Evolutionary conservation across 208 protist species (phyloP).

Genomic region (Wallacemonas collosoma): DNA sequence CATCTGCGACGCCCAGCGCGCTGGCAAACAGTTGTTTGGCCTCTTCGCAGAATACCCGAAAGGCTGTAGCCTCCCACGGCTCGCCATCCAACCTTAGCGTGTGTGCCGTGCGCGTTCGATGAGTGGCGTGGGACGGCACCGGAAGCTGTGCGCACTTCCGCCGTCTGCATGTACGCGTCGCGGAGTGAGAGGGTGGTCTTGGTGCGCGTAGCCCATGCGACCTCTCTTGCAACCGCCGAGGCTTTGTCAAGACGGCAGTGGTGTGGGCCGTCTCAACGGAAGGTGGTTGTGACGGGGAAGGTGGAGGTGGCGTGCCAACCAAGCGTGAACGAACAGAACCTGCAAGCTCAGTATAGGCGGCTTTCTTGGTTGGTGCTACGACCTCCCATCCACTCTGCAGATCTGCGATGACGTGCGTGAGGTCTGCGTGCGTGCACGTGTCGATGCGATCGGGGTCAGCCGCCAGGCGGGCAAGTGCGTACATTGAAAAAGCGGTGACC

Average conservation of each 20-base stretch:
- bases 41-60: background rate
- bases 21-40: background rate
- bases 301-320: no score
- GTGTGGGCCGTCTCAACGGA: no score
- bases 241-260: no score
- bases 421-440: slow-evolving; percentile 23
- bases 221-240: no score
- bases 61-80: slow-evolving; percentile 6
- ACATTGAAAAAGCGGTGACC: slow-evolving; percentile 70
- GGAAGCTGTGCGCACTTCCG: no score
- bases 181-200: no score
- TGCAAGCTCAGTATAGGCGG: slow-evolving; percentile 50
- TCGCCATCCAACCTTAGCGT: no score
- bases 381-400: slow-evolving; percentile 69
- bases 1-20: background rate
- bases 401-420: slow-evolving; percentile 64
- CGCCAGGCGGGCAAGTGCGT: slow-evolving; percentile 62
- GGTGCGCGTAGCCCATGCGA: no score
- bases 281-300: no score
- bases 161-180: no score
- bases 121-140: no score
- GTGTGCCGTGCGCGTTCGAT: no score
- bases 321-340: slow-evolving; percentile 27
- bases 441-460: slow-evolving; percentile 47
- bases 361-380: slow-evolving; percentile 55